Evolutionary conservation across 139 green algal genomes (phyloP).

Genomic region (Deuterostichococcus epilithicus): DNA sequence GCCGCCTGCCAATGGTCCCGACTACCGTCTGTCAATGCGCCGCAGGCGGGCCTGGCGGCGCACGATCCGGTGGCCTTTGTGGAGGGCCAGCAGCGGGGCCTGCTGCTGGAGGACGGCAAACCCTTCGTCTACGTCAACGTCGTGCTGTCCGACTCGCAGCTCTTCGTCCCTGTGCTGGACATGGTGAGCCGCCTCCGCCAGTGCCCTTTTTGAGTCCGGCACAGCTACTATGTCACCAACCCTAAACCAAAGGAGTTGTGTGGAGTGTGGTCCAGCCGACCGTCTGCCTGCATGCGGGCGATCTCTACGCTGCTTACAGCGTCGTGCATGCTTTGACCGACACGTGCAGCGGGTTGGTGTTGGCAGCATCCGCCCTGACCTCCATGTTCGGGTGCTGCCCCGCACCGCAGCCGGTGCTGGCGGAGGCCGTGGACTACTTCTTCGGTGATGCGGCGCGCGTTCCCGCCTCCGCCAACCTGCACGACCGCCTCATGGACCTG

Average conservation of each 20-base stretch:
- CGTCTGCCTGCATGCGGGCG: too few relatives aligned
- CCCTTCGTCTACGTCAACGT: slow-evolving; percentile 82
- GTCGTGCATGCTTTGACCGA: too few relatives aligned
- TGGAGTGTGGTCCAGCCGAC: too few relatives aligned
- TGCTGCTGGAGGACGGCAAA: slow-evolving; percentile 25
- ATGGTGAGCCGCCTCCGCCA: slow-evolving; percentile 6
- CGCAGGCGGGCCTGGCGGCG: background rate
- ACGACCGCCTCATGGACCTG: slow-evolving; percentile 41
- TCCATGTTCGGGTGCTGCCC: too few relatives aligned
- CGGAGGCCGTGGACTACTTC: slow-evolving; percentile 18
- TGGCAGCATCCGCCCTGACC: too few relatives aligned
- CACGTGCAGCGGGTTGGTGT: too few relatives aligned
- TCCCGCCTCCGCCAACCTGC: slow-evolving; percentile 18
- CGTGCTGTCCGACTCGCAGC: slow-evolving; percentile 55
- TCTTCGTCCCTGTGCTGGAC: slow-evolving; percentile 42
- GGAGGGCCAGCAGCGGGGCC: background rate
- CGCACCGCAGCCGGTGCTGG: background rate
- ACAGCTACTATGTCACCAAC: slow-evolving; percentile 4
- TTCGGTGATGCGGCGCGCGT: slow-evolving; percentile 13
- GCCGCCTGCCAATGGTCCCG: too few relatives aligned
- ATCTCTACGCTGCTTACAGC: too few relatives aligned
- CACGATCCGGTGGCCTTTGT: background rate
- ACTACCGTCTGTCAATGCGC: too few relatives aligned
- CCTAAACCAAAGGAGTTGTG: too few relatives aligned
- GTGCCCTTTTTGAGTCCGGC: background rate